Evolutionary conservation across 768 basidiomycete genomes (phyloP), one percentile per base, ranked within the genome.

Genomic region (Floccularia luteovirens): DNA sequence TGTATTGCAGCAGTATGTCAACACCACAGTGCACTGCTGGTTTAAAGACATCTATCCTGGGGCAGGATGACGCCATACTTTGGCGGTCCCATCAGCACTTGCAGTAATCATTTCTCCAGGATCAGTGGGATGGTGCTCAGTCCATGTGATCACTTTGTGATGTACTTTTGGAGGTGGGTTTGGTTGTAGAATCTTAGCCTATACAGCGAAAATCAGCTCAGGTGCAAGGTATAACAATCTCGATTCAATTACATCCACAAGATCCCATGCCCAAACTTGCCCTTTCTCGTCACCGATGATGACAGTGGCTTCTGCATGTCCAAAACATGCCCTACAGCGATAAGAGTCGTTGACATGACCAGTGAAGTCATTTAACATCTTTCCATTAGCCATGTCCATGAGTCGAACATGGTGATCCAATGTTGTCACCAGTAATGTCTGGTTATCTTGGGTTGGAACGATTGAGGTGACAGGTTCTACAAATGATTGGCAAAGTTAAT

Each of bases 251-350:
- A 93, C 93, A 57, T 90, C 86, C 16, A 97, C 74, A 43, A 97
- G 65, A 50, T 94, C 90, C 93, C 93, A 99, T 30, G 78, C 78
- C 90, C 90, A 96, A 2, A 99, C 65, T 44, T 61, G 64, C 0
- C 96, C 96, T 5, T 82, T 74, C 60, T 97, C 96, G 55, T 98
- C 96, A 6, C 96, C 96, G 44, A 77, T 82, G 3, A 94, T 56
- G 12, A 98, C 79, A 19, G 58, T 77, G 5, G 82, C 84, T 60
- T 98, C 96, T 3, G 70, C 82, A 46, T 85, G 75, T 8, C 86
- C 86, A 52, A 94, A 94, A 48, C 79, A 83, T 19, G 82, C 81
- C 21, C 84, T 79, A 52, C 77, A 83, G 17, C 89, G 76, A 57
- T 93, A 94, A 13, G 79, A 72, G 24, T 69, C 62, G 49, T 89